These are phyloP conservation scores for Pyrenula aspistea DNA, from an alignment of 495 filamentous ascomycete species.

Conservation along the genomic window DNA sequence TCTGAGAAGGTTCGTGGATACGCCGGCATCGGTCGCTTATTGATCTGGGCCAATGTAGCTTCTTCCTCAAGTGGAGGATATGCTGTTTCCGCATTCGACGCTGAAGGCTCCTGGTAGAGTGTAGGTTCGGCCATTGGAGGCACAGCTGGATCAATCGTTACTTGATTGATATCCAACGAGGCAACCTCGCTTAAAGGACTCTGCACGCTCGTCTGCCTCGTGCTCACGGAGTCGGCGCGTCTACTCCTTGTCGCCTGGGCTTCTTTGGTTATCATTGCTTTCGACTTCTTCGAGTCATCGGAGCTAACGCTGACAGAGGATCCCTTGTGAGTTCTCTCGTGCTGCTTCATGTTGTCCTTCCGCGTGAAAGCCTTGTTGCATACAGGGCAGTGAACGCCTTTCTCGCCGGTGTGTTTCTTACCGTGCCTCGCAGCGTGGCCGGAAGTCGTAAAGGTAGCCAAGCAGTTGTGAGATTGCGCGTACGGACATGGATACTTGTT, in stretches of 20 bases:
- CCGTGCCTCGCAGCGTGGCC: conserved; percentile 93
- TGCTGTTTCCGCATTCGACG: not conserved
- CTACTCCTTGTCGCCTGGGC: not conserved
- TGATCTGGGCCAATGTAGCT: not conserved
- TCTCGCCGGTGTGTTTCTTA: conserved; percentile 94
- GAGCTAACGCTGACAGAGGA: not conserved
- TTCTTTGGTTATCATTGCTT: conserved; percentile 1
- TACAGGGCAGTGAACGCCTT: conserved; percentile 77
- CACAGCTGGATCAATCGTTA: not conserved
- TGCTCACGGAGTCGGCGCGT: not conserved
- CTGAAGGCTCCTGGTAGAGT: not conserved
- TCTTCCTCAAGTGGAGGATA: not conserved
- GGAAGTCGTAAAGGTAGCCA: conserved; percentile 86
- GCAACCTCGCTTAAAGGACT: conserved; percentile 1
- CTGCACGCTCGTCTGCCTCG: not conserved
- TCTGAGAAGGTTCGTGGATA: not conserved
- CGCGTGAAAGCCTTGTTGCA: conserved; percentile 92
- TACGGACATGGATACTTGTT: conserved; percentile 47
- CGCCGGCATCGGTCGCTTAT: not conserved
- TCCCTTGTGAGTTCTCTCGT: conserved; percentile 69
- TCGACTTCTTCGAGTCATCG: not conserved
- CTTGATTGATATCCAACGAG: not conserved
- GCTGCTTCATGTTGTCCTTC: conserved; percentile 98
- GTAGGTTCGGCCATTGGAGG: not conserved
- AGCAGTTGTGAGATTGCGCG: conserved; percentile 53